Conservation (phyloP, 2,329 filamentous ascomycete species). For the Bertia moriformis region DNA sequence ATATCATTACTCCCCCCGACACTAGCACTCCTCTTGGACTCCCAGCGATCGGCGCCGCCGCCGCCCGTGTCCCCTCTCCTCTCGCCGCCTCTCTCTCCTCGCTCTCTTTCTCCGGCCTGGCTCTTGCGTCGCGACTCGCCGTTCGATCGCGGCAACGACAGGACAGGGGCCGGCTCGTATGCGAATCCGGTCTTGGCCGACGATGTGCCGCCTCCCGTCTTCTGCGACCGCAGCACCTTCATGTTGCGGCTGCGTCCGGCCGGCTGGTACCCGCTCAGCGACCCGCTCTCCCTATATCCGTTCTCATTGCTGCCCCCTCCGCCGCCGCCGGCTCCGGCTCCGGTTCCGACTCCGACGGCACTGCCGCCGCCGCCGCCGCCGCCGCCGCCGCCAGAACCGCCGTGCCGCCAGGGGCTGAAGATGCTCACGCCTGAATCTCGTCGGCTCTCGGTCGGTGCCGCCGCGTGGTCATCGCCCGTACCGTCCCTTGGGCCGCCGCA, state of each 20-base stretch:
- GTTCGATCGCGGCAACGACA: conserved; percentile 23
- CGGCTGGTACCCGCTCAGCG: conserved; percentile 56
- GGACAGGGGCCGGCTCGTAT: conserved; percentile 36
- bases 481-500: no score
- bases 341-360: conserved; percentile 5
- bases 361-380: no score
- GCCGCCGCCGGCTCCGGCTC: no score
- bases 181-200: conserved; percentile 32
- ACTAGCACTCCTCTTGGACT: no score
- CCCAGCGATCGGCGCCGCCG: no score
- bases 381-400: conserved; percentile 10
- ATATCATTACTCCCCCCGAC: no score
- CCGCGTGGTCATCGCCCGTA: neutral
- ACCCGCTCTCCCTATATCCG: conserved; percentile 32
- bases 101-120: conserved; percentile 23
- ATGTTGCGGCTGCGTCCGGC: conserved; percentile 56
- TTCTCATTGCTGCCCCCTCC: conserved; percentile 33
- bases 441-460: conserved; percentile 12
- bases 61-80: conserved; percentile 5
- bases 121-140: conserved; percentile 39
- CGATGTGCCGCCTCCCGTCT: conserved; percentile 39
- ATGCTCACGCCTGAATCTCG: conserved; percentile 39
- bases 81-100: conserved; percentile 10
- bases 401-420: conserved; percentile 60
- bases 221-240: conserved; percentile 77